phyloP scores from a whole-genome alignment of 1,284 basidiomycete genomes.

The Moesziomyces globuligerus region DNA sequence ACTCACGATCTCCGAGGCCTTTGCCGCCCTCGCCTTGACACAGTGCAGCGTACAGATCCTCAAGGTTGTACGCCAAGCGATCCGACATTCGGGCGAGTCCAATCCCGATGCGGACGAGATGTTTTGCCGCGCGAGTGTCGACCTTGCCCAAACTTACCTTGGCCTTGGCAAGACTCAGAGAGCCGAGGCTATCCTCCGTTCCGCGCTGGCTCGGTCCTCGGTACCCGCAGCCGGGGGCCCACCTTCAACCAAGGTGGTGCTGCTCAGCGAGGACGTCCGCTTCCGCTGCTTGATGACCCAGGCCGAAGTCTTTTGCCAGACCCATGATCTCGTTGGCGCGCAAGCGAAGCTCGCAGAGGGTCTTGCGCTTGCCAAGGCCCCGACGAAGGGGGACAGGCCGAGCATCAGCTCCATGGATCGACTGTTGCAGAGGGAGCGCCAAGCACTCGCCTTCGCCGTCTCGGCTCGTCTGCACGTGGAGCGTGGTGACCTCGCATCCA shows the following conservation, averaged over 20 bases:
- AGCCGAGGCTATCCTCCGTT: constrained; percentile 29
- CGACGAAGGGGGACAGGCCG: constrained; percentile 12
- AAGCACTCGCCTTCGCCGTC: constrained; percentile 31
- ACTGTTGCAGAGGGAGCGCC: constrained; percentile 29
- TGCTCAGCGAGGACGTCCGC: constrained; percentile 33
- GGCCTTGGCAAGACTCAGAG: constrained; percentile 33
- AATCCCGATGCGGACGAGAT: constrained; percentile 18
- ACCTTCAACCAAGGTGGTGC: constrained; percentile 10
- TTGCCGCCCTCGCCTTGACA: constrained; percentile 39
- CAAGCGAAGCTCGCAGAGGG: constrained; percentile 31
- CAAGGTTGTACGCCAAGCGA: constrained; percentile 35
- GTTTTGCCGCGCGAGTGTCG: constrained; percentile 34
- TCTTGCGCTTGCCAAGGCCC: constrained; percentile 24
- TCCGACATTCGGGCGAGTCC: constrained; percentile 9
- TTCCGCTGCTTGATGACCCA: constrained; percentile 40
- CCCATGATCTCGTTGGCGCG: constrained; percentile 21
- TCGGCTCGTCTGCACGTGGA: constrained; percentile 32
- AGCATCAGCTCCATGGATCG: constrained; percentile 30
- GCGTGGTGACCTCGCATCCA: constrained; percentile 30
- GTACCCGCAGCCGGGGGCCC: constrained; percentile 4
- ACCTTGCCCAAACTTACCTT: constrained; percentile 28
- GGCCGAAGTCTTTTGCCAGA: constrained; percentile 21
- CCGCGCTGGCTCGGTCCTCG: constrained; percentile 9
- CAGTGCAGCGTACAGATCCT: constrained; percentile 43
- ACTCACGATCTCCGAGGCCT: constrained; percentile 36